Percentiles rank a stretch among this genome's conserved stretches.
phyloP scores from a whole-genome alignment of 179 eudicot species.

The Silene vulgaris region DNA sequence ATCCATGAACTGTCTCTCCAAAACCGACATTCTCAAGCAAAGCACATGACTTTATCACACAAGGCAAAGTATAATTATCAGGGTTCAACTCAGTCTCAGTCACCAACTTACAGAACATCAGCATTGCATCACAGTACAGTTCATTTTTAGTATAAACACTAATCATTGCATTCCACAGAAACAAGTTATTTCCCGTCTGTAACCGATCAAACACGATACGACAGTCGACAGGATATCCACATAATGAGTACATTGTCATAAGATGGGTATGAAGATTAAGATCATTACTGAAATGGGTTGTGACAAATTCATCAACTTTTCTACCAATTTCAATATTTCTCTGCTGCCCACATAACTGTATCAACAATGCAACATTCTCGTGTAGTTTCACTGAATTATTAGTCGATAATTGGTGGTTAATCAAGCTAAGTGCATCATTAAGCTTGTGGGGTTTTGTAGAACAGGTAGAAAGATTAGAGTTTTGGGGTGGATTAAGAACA shows the following conservation, averaged over 20 bases:
- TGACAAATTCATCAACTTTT: slow-evolving; percentile 32
- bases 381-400: slow-evolving; percentile 8
- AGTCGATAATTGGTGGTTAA: slow-evolving; percentile 17
- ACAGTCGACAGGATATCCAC: slow-evolving; percentile 42
- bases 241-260: slow-evolving; percentile 49
- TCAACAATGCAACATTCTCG: slow-evolving; percentile 30
- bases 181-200: slow-evolving; percentile 36
- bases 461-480: not conserved
- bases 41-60: slow-evolving; percentile 55
- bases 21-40: slow-evolving; percentile 34
- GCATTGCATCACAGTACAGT: slow-evolving; percentile 37
- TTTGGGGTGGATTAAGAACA: slow-evolving; percentile 17
- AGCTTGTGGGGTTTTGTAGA: slow-evolving; percentile 29
- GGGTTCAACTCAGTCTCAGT: slow-evolving; percentile 30
- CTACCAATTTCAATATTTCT: slow-evolving; percentile 39
- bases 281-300: slow-evolving; percentile 32
- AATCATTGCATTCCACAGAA: slow-evolving; percentile 54
- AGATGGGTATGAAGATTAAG: slow-evolving; percentile 38
- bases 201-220: slow-evolving; percentile 36
- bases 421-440: slow-evolving; percentile 25
- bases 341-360: slow-evolving; percentile 45
- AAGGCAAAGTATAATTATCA: slow-evolving; percentile 65
- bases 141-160: slow-evolving; percentile 52
- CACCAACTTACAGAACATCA: slow-evolving; percentile 37
- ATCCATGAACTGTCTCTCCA: slow-evolving; percentile 47